Base-by-base conservation (phyloP, 306 rosid genomes). In the Acacia melanoxylon region DNA sequence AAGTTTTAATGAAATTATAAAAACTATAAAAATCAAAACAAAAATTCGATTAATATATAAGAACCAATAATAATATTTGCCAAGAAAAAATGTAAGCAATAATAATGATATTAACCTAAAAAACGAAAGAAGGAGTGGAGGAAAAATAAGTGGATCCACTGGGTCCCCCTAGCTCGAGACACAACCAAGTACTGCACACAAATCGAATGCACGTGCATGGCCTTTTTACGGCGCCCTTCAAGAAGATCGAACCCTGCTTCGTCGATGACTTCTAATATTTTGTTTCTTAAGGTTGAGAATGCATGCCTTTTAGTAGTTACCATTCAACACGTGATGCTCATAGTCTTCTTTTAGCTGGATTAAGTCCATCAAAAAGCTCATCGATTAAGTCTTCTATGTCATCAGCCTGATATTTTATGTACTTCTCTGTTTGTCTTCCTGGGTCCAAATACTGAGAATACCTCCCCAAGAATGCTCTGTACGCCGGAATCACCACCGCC, bases 381-480 rank as follows among this genome's bases (percentile, higher is more conserved):
- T 95, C 98, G 25, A 95, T 89, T 54, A 85, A 78, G 45, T 66
- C 84, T 84, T 95, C 98, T 78, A 95, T 80, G 75, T 93, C 99
- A 10, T 95, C 99, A 16, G 98, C 86, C 41, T 95, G 99, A 25
- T 75, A 93, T 85, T 93, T 95, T 33, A 95, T 86, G 52, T 93
- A 95, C 87, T 93, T 95, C 86, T 93, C 98, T 0, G 92, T 42
- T 37, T 93, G 96, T 81, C 92, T 92, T 42, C 98, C 94, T 0
- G 90, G 63, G 61, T 92, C 91, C 68, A 95, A 89, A 59, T 56
- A 44, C 75, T 93, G 99, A 22, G 89, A 80, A 17, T 89, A 95
- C 83, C 97, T 89, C 52, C 91, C 98, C 35, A 91, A 4, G 80
- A 95, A 95, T 0, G 93, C 49, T 40, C 99, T 74, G 76, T 93